Evolutionary conservation across 305 asterid species (phyloP).

Genomic region (Solanum hybrid): DNA sequence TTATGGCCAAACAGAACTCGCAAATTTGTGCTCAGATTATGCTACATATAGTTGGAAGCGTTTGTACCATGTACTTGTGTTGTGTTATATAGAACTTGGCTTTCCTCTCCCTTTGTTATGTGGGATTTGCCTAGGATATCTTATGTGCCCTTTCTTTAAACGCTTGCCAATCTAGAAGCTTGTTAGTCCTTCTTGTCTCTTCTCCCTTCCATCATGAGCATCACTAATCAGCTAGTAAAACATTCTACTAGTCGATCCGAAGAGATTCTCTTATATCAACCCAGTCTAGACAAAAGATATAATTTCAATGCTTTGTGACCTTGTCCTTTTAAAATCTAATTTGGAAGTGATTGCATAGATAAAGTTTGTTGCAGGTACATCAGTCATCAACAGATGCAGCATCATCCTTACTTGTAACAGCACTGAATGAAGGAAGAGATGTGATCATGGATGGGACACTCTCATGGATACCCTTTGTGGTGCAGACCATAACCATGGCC

Average conservation of each 20-base stretch:
- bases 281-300: background rate
- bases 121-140: background rate
- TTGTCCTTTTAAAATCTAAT: conserved; percentile 8
- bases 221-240: background rate
- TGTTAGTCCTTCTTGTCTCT: background rate
- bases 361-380: conserved; percentile 46
- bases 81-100: background rate
- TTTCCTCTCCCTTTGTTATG: background rate
- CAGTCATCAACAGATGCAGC: conserved; percentile 94
- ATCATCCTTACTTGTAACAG: conserved; percentile 74
- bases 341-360: background rate
- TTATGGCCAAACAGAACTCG: background rate
- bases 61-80: background rate
- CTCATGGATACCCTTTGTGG: conserved; percentile 87
- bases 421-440: conserved; percentile 82
- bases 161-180: background rate
- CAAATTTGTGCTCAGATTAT: background rate
- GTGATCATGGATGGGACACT: conserved; percentile 94
- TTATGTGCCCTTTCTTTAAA: background rate
- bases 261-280: background rate
- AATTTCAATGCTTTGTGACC: background rate
- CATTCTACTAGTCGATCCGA: background rate
- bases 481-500: conserved; percentile 82
- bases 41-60: background rate
- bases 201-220: background rate